phyloP scores from a whole-genome alignment of 2,329 filamentous ascomycete species.

The Ophiocordyceps unilateralis region DNA sequence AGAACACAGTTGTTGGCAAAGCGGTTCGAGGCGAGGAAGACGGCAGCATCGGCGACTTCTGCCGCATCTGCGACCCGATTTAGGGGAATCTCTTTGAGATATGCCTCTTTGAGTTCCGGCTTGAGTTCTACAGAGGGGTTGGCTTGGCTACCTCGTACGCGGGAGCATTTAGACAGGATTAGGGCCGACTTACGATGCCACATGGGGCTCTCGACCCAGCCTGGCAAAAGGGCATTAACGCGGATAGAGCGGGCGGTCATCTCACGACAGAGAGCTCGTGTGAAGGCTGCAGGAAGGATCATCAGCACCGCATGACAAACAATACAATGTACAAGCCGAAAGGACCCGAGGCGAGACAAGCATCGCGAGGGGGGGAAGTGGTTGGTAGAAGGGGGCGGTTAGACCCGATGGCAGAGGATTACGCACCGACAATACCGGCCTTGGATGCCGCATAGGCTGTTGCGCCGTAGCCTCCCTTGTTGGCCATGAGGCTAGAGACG shows the following conservation, averaged over 20 bases:
- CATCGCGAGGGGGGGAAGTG: no score
- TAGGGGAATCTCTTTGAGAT: conserved; percentile 38
- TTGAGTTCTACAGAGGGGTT: conserved; percentile 21
- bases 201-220: conserved; percentile 73
- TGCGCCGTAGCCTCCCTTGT: conserved; percentile 51
- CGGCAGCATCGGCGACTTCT: conserved; percentile 68
- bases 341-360: not conserved
- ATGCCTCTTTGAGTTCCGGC: conserved; percentile 18
- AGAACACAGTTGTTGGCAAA: conserved; percentile 81
- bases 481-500: conserved; percentile 57
- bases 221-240: conserved; percentile 67
- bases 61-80: conserved; percentile 47
- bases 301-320: conserved; percentile 1
- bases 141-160: conserved; percentile 9
- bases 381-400: no score
- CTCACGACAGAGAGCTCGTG: conserved; percentile 47
- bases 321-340: conserved; percentile 3
- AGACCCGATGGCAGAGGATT: not conserved
- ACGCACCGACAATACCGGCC: conserved; percentile 53
- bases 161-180: conserved; percentile 1
- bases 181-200: conserved; percentile 39
- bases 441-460: conserved; percentile 66
- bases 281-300: conserved; percentile 35
- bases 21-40: conserved; percentile 59
- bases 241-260: conserved; percentile 44